Percentiles rank a stretch among this genome's conserved stretches.
Conservation (phyloP, 139 green algal genomes). For the Closterium sp. region DNA sequence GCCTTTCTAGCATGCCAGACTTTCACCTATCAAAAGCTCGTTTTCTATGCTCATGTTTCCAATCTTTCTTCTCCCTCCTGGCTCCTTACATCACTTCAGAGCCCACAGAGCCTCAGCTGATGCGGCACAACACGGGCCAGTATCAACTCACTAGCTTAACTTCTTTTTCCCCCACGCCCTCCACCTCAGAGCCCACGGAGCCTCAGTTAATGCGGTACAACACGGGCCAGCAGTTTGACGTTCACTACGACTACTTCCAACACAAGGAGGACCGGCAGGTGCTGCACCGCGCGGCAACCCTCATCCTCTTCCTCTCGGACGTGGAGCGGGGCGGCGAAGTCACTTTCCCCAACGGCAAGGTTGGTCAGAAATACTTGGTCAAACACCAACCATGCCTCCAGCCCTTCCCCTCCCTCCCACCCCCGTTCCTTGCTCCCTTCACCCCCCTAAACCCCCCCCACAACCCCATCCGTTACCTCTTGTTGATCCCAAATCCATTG, state of each 20-base stretch:
- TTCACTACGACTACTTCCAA: constrained; percentile 83
- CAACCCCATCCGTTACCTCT: no score
- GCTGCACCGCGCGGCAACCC: constrained; percentile 74
- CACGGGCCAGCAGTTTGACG: constrained; percentile 79
- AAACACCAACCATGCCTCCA: no score
- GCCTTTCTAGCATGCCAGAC: no score
- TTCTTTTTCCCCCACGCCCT: no score
- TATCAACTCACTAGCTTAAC: no score
- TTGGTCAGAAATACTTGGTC: not conserved
- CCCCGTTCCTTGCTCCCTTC: no score
- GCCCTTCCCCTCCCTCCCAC: no score
- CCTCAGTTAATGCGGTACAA: constrained; percentile 78
- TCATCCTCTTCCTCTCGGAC: constrained; percentile 80
- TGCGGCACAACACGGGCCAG: constrained; percentile 75
- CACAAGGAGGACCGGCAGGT: constrained; percentile 72
- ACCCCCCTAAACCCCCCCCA: no score
- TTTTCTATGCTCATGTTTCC: no score
- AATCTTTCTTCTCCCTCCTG: no score
- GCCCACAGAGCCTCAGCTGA: constrained; percentile 60
- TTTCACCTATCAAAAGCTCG: no score
- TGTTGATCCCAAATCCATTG: no score
- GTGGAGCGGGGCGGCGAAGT: constrained; percentile 55
- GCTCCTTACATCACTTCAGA: not conserved
- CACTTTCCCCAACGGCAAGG: constrained; percentile 42
- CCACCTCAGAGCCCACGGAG: not conserved